These are phyloP conservation scores for Lycium barbarum DNA, from an alignment of 257 asterid genomes.

Conservation along the genomic window DNA sequence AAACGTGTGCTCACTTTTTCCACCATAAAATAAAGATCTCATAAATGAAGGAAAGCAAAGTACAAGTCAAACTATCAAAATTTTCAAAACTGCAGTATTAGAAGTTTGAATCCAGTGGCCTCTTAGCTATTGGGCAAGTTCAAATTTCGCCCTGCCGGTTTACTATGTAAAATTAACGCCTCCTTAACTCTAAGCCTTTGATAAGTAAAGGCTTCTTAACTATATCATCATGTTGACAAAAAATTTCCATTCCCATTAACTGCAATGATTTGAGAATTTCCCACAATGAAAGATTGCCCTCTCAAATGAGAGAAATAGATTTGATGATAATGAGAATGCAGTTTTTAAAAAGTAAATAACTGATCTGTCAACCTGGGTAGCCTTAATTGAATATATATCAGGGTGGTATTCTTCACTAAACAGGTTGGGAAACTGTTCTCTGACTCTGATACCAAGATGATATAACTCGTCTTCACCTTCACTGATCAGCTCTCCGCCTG, in stretches of 20 bases:
- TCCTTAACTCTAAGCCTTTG: background rate
- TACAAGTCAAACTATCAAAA: background rate
- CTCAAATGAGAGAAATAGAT: slow-evolving; percentile 5
- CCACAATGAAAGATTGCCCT: background rate
- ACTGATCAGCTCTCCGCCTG: slow-evolving; percentile 84
- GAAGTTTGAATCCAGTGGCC: background rate
- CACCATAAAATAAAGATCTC: slow-evolving; percentile 7
- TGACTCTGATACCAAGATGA: slow-evolving; percentile 82
- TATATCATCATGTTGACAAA: background rate
- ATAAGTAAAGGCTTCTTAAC: background rate
- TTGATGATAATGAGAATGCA: background rate
- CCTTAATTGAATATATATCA: slow-evolving; percentile 82
- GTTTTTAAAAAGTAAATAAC: background rate
- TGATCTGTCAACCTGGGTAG: slow-evolving; percentile 76
- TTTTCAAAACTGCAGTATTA: background rate
- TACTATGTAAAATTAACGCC: background rate
- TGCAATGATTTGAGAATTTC: background rate
- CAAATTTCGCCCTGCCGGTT: background rate
- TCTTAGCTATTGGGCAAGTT: background rate
- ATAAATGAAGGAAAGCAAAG: background rate
- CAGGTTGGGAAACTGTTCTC: slow-evolving; percentile 71
- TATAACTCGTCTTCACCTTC: slow-evolving; percentile 87
- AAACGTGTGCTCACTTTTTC: background rate
- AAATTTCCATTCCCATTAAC: background rate
- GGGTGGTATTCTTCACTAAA: slow-evolving; percentile 88